phyloP scores from a whole-genome alignment of 192 early-diverging fungal genomes.

The Allomyces macrogynus region DNA sequence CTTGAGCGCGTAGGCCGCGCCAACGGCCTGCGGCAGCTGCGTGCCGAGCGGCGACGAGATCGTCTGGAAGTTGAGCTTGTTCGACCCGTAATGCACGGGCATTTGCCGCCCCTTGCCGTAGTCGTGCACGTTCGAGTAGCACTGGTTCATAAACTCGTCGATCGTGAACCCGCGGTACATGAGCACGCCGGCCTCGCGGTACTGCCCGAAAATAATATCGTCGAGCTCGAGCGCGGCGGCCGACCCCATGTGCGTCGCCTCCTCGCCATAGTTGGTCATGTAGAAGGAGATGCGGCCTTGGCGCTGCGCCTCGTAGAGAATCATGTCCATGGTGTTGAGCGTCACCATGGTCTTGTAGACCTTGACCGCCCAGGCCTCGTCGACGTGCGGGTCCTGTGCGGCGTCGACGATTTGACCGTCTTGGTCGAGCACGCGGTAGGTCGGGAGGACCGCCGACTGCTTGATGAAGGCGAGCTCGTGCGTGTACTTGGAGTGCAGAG shows the following conservation, averaged over 20 bases:
- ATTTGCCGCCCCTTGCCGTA: slow-evolving; percentile 91
- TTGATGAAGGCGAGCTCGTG: slow-evolving; percentile 40
- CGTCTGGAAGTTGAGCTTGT: slow-evolving; percentile 74
- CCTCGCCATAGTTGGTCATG: slow-evolving; percentile 98
- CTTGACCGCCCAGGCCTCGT: slow-evolving; percentile 47
- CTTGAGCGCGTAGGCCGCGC: slow-evolving; percentile 87
- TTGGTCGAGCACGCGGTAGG: slow-evolving; percentile 84
- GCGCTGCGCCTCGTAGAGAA: slow-evolving; percentile 93
- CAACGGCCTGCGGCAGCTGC: slow-evolving; percentile 93
- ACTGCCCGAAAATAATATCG: slow-evolving; percentile 94
- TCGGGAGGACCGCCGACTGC: slow-evolving; percentile 49
- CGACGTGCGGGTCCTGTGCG: slow-evolving; percentile 48
- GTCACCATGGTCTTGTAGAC: slow-evolving; percentile 85
- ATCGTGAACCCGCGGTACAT: slow-evolving; percentile 88
- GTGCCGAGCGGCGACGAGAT: slow-evolving; percentile 92
- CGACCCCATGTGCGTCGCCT: slow-evolving; percentile 71
- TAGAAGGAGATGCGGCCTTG: slow-evolving; percentile 97
- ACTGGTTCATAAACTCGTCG: slow-evolving; percentile 92
- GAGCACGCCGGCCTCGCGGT: slow-evolving; percentile 85
- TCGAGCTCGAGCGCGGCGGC: slow-evolving; percentile 67
- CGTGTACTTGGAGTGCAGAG: slow-evolving; percentile 37
- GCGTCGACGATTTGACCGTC: slow-evolving; percentile 58
- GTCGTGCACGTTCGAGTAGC: slow-evolving; percentile 75
- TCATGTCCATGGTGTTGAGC: slow-evolving; percentile 77
- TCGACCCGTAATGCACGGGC: slow-evolving; percentile 90